These are phyloP conservation scores for Xylariaceae sp. DNA, from an alignment of 2,329 filamentous ascomycete genomes.

Conservation along the genomic window DNA sequence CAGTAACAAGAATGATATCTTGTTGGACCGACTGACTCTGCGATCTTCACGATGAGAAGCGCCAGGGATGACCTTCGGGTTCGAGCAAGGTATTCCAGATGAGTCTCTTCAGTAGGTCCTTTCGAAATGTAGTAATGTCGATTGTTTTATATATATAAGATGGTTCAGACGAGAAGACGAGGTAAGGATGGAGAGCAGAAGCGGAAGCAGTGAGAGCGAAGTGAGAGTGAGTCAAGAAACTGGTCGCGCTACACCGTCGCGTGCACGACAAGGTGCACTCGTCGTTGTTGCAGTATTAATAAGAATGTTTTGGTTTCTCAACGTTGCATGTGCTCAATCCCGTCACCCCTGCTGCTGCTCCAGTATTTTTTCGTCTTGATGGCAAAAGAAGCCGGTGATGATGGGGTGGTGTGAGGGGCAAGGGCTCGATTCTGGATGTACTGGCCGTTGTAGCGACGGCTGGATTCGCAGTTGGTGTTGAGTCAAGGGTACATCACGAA, in stretches of 20 bases:
- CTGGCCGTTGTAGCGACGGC: background rate
- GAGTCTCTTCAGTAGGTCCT: too few species aligned
- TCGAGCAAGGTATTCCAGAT: too few species aligned
- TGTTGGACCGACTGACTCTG: background rate
- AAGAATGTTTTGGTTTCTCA: background rate
- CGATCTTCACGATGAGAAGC: background rate
- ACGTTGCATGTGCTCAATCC: slow-evolving; percentile 4
- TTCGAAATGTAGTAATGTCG: background rate
- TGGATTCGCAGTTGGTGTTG: background rate
- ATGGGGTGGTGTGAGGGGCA: slow-evolving; percentile 20
- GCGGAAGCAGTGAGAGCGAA: background rate
- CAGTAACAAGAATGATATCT: too few species aligned
- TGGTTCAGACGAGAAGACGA: background rate
- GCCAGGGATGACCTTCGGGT: background rate
- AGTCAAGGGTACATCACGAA: background rate
- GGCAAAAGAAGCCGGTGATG: slow-evolving; percentile 19
- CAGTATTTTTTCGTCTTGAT: slow-evolving; percentile 12
- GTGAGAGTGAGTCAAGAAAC: background rate
- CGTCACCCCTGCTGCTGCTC: slow-evolving; percentile 10
- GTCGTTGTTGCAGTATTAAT: background rate
- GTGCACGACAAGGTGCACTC: slow-evolving; percentile 21
- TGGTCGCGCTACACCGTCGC: slow-evolving; percentile 20
- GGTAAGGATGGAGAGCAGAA: background rate
- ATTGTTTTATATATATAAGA: background rate
- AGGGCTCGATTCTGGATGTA: background rate